Evolutionary conservation across 179 eudicot species (phyloP).

Genomic region (Actinidia chinensis): DNA sequence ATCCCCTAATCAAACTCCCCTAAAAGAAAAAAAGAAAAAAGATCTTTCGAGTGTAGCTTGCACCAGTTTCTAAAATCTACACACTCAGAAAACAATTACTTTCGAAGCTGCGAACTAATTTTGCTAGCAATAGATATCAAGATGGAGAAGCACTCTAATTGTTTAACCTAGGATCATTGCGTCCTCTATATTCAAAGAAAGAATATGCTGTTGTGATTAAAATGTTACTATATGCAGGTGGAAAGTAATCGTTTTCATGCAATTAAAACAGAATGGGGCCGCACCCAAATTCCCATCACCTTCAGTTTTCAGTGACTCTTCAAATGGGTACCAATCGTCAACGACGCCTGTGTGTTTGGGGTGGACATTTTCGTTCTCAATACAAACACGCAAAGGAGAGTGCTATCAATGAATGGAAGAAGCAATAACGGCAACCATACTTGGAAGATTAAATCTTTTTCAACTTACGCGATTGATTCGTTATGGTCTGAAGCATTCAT

Average conservation of each 20-base stretch:
- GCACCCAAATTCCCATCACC: slow-evolving; percentile 20
- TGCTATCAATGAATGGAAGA: slow-evolving; percentile 1
- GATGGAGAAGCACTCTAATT: too few relatives aligned
- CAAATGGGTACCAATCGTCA: slow-evolving; percentile 28
- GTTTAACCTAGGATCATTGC: too few relatives aligned
- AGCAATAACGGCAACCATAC: not conserved
- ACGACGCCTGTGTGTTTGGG: slow-evolving; percentile 28
- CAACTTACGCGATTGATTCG: not conserved
- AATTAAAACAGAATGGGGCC: slow-evolving; percentile 24
- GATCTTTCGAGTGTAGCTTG: too few relatives aligned
- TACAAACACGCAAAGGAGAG: slow-evolving; percentile 24
- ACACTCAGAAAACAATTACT: too few relatives aligned
- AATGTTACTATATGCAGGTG: too few relatives aligned
- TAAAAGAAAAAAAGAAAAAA: too few relatives aligned
- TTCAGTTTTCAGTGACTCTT: slow-evolving; percentile 14
- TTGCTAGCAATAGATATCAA: not conserved
- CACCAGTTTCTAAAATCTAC: too few relatives aligned
- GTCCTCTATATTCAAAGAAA: too few relatives aligned
- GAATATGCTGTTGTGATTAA: too few relatives aligned
- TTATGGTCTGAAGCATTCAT: slow-evolving; percentile 16
- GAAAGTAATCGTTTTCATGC: slow-evolving; percentile 23
- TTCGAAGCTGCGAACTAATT: too few relatives aligned
- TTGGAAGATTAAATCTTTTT: slow-evolving; percentile 26
- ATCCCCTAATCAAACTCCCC: too few relatives aligned
- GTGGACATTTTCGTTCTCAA: slow-evolving; percentile 24